Evolutionary conservation across 73 alveolate species (phyloP).

Genomic region (Paramecium caudatum): DNA sequence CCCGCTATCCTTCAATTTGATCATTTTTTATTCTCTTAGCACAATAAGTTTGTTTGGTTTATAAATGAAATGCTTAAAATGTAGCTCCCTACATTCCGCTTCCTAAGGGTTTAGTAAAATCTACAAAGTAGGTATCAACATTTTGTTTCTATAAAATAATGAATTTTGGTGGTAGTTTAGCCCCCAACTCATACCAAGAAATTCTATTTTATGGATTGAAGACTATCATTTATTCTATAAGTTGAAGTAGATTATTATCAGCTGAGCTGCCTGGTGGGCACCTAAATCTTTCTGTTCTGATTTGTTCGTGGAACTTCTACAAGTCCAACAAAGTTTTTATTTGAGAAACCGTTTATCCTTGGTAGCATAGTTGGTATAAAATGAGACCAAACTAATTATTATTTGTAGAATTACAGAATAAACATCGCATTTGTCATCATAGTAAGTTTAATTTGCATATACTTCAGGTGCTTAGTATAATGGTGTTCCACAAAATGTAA

Average conservation of each 20-base stretch:
- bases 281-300: neutral
- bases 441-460: neutral
- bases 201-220: neutral
- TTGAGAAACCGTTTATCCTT: neutral
- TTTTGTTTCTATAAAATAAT: neutral
- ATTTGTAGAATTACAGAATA: neutral
- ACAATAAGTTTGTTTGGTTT: neutral
- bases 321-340: neutral
- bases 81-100: neutral
- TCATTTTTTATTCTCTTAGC: neutral
- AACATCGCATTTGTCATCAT: slow-evolving; percentile 28
- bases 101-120: neutral
- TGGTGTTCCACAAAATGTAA: neutral
- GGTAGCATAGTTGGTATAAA: neutral
- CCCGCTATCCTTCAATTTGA: neutral
- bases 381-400: slow-evolving; percentile 21
- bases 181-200: neutral
- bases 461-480: slow-evolving; percentile 6
- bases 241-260: neutral
- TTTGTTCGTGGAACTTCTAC: neutral
- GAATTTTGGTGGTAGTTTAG: neutral
- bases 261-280: neutral
- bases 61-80: neutral
- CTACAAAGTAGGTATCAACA: neutral
- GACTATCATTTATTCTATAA: neutral